Percentiles rank a stretch among this genome's conserved stretches.
phyloP scores from a whole-genome alignment of 768 basidiomycete genomes.

The Cantharellus anzutake region DNA sequence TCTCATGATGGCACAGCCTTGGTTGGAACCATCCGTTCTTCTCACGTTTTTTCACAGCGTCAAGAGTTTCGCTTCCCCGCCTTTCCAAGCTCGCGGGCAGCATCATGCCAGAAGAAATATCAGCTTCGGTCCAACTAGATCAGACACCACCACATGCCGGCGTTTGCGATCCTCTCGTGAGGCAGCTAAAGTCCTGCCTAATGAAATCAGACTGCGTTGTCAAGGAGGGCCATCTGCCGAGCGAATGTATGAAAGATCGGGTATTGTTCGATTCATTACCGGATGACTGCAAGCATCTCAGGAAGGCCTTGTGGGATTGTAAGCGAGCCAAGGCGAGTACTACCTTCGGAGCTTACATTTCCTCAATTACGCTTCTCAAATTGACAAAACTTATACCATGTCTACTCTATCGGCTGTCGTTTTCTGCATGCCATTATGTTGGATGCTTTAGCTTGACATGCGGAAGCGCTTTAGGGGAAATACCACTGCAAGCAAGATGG shows the following conservation, averaged over 20 bases:
- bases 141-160: slow-evolving; percentile 22
- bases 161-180: slow-evolving; percentile 62
- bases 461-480: slow-evolving; percentile 55
- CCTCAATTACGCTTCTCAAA: no score
- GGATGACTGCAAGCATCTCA: slow-evolving; percentile 55
- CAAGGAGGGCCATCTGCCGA: slow-evolving; percentile 59
- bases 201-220: slow-evolving; percentile 75
- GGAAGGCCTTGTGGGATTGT: slow-evolving; percentile 76
- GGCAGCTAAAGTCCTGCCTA: slow-evolving; percentile 67
- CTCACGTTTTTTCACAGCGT: no score
- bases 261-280: slow-evolving; percentile 41
- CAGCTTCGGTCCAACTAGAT: no score
- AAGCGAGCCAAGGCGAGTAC: slow-evolving; percentile 68
- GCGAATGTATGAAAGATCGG: slow-evolving; percentile 66
- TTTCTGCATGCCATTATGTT: background rate
- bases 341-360: background rate
- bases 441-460: slow-evolving; percentile 50
- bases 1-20: no score
- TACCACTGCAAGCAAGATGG: background rate
- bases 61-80: no score
- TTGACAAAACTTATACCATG: no score
- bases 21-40: no score
- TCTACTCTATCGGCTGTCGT: background rate
- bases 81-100: no score
- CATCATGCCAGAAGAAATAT: no score